A percentile compares a stretch with the other conserved stretches of the same genome.
Conservation (phyloP, 495 filamentous ascomycete species). For the Staphylotrichum longicolle region DNA sequence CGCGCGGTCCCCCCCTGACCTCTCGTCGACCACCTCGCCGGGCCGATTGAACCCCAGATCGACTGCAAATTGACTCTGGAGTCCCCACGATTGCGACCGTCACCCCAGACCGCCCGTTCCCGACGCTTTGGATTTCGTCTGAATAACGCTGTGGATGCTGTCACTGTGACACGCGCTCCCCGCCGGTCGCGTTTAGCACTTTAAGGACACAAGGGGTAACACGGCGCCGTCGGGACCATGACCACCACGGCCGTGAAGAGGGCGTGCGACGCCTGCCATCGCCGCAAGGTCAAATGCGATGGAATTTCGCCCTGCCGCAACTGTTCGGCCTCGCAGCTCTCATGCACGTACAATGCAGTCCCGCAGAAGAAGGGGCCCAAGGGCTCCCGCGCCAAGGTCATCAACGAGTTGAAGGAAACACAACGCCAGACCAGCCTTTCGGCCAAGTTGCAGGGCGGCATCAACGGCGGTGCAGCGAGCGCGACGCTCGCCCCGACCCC, state of each 20-base stretch:
- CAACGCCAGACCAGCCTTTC: constrained; percentile 59
- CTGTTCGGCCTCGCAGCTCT: constrained; percentile 63
- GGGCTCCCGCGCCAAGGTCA: constrained; percentile 76
- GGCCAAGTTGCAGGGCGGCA: constrained; percentile 48
- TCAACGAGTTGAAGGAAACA: constrained; percentile 69
- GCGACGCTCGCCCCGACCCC: constrained; percentile 50
- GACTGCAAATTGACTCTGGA: constrained; percentile 32
- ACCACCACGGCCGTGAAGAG: constrained; percentile 61
- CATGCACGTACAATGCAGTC: constrained; percentile 78
- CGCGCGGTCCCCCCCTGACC: constrained; percentile 8
- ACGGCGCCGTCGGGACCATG: constrained; percentile 16
- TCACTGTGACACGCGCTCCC: constrained; percentile 25
- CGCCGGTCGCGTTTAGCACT: constrained; percentile 25
- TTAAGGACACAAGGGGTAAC: constrained; percentile 21
- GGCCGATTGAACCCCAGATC: constrained; percentile 37
- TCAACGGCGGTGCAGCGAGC: constrained; percentile 43
- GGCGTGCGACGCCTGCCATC: constrained; percentile 80
- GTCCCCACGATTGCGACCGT: constrained; percentile 34
- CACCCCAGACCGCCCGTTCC: constrained; percentile 23
- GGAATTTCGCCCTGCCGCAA: constrained; percentile 69
- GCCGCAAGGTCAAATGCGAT: constrained; percentile 79
- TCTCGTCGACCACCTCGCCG: constrained; percentile 18
- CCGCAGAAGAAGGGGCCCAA: constrained; percentile 87
- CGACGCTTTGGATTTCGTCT: constrained; percentile 23
- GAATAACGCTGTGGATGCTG: constrained; percentile 30